Conservation (phyloP, 768 basidiomycete species). For the Lyophyllum shimeji region DNA sequence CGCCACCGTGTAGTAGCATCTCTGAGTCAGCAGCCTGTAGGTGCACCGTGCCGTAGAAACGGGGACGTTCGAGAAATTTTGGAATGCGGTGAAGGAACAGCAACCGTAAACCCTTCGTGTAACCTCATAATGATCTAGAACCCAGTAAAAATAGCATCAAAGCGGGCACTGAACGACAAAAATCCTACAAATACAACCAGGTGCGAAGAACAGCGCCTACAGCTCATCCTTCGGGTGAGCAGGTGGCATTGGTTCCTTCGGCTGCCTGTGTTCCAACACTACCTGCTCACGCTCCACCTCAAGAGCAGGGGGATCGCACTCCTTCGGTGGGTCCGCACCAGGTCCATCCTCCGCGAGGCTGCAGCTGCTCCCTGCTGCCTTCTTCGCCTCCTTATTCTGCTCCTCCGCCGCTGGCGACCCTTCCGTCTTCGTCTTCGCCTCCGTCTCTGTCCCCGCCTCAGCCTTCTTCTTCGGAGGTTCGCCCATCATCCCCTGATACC, state of each 20-base stretch:
- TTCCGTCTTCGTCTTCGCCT: neutral
- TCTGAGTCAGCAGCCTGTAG: too few relatives aligned
- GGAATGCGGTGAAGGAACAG: too few relatives aligned
- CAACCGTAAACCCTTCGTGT: too few relatives aligned
- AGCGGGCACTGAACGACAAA: neutral
- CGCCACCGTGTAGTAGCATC: too few relatives aligned
- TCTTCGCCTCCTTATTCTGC: neutral
- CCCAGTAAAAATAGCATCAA: neutral
- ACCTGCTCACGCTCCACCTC: neutral
- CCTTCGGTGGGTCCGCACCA: conserved; percentile 11
- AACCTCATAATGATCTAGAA: too few relatives aligned
- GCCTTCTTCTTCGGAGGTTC: conserved; percentile 32
- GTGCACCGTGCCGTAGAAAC: too few relatives aligned
- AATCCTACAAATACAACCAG: conserved; percentile 5
- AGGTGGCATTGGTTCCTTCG: neutral
- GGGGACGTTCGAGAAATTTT: too few relatives aligned
- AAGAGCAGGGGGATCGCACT: conserved; percentile 6
- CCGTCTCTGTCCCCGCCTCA: neutral
- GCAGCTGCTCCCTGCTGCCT: conserved; percentile 2
- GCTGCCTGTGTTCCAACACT: conserved; percentile 14
- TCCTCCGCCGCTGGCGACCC: neutral
- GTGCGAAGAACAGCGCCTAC: conserved; percentile 4
- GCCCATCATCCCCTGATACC: conserved; percentile 43
- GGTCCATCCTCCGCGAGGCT: conserved; percentile 1
- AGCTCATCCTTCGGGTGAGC: conserved; percentile 19